Percentiles rank a stretch among this genome's conserved stretches.
phyloP scores from a whole-genome alignment of 1,284 basidiomycete species.

The Boletus semigastroideus region DNA sequence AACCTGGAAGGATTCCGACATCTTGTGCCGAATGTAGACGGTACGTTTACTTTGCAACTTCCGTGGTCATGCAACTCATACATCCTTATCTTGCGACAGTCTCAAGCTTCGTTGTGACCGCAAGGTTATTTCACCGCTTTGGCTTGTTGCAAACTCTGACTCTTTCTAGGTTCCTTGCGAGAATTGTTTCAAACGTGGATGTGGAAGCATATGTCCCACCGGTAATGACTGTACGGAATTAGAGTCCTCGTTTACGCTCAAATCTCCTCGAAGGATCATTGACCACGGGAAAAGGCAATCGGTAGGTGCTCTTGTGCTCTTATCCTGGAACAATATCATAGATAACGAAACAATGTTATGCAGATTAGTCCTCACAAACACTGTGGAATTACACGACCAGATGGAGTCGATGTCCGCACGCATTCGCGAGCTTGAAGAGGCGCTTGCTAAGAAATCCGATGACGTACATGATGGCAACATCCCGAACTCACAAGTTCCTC shows the following conservation, averaged over 20 bases:
- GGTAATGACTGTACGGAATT: conserved; percentile 38
- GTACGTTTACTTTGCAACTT: conserved; percentile 26
- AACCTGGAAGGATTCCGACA: conserved; percentile 55
- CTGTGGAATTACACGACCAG: conserved; percentile 63
- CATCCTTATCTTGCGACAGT: conserved; percentile 31
- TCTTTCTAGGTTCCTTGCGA: conserved; percentile 62
- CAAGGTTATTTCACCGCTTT: conserved; percentile 38
- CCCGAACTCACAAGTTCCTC: conserved; percentile 19
- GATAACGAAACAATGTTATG: not conserved
- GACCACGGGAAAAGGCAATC: conserved; percentile 56
- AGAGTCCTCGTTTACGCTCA: conserved; percentile 6
- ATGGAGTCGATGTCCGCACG: conserved; percentile 55
- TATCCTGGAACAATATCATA: not conserved
- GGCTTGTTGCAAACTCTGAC: not conserved
- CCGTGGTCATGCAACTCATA: not conserved
- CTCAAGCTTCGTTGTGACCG: conserved; percentile 73
- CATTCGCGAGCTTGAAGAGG: conserved; percentile 59
- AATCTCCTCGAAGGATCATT: conserved; percentile 42
- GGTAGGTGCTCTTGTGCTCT: conserved; percentile 26
- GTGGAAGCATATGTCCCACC: conserved; percentile 67
- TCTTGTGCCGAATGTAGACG: conserved; percentile 72
- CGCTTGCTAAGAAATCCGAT: conserved; percentile 46
- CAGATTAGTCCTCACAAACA: conserved; percentile 62
- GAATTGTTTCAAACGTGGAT: conserved; percentile 68
- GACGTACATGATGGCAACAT: conserved; percentile 41